Evolutionary conservation across 2,329 filamentous ascomycete genomes (phyloP), one percentile per base, ranked within the genome.

Genomic region (Metarhizium anisopliae): DNA sequence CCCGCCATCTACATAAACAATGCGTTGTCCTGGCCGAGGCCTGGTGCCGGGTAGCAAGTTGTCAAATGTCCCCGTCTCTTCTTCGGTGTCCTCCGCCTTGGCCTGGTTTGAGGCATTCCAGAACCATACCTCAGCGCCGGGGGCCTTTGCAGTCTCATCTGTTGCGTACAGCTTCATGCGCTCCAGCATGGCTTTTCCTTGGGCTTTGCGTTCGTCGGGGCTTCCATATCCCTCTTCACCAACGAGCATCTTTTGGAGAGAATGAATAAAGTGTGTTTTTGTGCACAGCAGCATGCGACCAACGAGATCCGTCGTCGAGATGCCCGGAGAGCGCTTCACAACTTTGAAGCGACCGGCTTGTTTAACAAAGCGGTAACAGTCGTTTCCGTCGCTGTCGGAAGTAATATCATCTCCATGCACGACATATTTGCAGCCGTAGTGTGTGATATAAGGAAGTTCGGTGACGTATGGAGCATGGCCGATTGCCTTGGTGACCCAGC

Each of bases 311-410:
- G 94, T 99, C 2, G 94, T 99, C 10, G 90, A 96, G 66, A 99
- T 99, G 58, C 90, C 92, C 0, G 94, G 94, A 2, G 94, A 97
- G 60, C 94, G 83, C 76, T 95, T 96, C 50, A 99, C 94, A 18
- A 99, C 90, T 74, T 95, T 92, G 82, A 99, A 99, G 47, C 94
- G 83, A 13, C 87, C 87, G 1, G 93, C 94, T 45, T 89, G 86
- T 74, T 99, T 99, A 66, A 99, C 94, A 67, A 93, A 97, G 58
- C 94, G 89, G 75, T 99, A 99, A 75, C 93, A 97, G 75, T 99
- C 94, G 70, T 96, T 87, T 47, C 94, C 94, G 62, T 85, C 85
- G 68, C 88, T 89, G 72, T 99, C 94, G 0, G 91, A 95, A 2
- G 94, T 97, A 67, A 97, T 95, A 72, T 97, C 93, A 71, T 97